Conservation (phyloP, 495 filamentous ascomycete genomes). For the Aspergillus egyptiacus region DNA sequence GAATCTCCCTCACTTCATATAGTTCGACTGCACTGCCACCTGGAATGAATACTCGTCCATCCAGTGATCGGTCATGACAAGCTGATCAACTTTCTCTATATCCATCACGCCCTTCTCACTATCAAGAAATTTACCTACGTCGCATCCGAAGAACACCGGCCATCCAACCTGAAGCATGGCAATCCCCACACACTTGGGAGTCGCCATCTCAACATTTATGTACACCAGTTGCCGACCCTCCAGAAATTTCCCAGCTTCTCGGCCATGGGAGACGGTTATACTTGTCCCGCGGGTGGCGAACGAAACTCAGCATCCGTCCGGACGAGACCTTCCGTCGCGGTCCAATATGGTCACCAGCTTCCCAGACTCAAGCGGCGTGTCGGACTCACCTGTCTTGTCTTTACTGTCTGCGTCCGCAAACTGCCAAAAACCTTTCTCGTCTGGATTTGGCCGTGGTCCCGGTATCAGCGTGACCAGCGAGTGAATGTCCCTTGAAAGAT, state of each 20-base stretch:
- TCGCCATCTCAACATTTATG: constrained; percentile 70
- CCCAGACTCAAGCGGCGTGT: constrained; percentile 63
- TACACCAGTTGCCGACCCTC: constrained; percentile 67
- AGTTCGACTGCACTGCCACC: constrained; percentile 71
- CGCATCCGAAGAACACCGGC: constrained; percentile 83
- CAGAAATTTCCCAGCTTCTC: constrained; percentile 71
- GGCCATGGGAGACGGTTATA: constrained; percentile 68
- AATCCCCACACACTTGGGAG: constrained; percentile 66
- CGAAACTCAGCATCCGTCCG: constrained; percentile 60
- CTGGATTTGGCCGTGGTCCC: constrained; percentile 64
- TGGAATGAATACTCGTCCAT: constrained; percentile 87
- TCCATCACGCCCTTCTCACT: constrained; percentile 65
- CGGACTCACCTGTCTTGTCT: constrained; percentile 51
- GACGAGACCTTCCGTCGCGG: constrained; percentile 35
- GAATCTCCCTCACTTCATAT: constrained; percentile 66
- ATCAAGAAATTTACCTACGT: constrained; percentile 78
- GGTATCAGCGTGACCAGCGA: constrained; percentile 71
- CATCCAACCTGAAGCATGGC: constrained; percentile 67
- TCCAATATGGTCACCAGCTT: constrained; percentile 16
- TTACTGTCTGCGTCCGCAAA: constrained; percentile 63
- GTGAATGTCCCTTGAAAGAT: constrained; percentile 74
- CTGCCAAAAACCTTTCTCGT: constrained; percentile 66
- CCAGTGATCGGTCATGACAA: constrained; percentile 82
- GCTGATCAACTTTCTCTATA: constrained; percentile 64
- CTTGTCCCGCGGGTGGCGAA: constrained; percentile 75